phyloP scores from a whole-genome alignment of 2,329 filamentous ascomycete genomes.

The Phyllosticta citriasiana region DNA sequence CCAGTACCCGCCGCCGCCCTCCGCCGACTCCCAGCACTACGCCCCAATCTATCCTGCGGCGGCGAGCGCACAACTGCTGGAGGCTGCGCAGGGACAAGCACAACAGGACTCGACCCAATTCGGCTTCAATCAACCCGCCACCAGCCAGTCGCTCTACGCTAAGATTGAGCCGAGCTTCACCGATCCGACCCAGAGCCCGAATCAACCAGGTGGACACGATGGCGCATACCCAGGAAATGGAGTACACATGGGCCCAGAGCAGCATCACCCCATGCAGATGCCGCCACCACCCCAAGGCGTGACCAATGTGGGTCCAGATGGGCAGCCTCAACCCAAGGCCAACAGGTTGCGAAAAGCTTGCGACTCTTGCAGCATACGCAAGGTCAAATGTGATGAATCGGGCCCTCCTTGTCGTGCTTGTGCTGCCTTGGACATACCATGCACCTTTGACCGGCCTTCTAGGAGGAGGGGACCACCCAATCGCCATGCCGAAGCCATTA shows the following conservation, averaged over 20 bases:
- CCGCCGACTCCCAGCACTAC: slow-evolving; percentile 23
- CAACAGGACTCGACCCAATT: slow-evolving; percentile 10
- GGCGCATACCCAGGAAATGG: slow-evolving; percentile 8
- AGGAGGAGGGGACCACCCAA: slow-evolving; percentile 56
- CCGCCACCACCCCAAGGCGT: slow-evolving; percentile 7
- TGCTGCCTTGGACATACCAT: slow-evolving; percentile 54
- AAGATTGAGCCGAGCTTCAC: slow-evolving; percentile 11
- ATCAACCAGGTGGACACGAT: slow-evolving; percentile 1
- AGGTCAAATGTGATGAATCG: slow-evolving; percentile 50
- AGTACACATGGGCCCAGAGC: not conserved
- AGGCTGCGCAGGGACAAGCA: slow-evolving; percentile 9
- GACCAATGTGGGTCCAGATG: slow-evolving; percentile 2
- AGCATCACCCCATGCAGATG: slow-evolving; percentile 9
- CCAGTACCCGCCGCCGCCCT: slow-evolving; percentile 19
- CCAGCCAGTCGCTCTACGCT: slow-evolving; percentile 13
- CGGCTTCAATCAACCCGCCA: slow-evolving; percentile 6
- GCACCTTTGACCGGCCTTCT: slow-evolving; percentile 55
- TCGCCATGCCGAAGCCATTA: slow-evolving; percentile 56
- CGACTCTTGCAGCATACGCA: slow-evolving; percentile 33
- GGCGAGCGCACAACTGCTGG: slow-evolving; percentile 14
- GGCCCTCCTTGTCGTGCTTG: slow-evolving; percentile 59
- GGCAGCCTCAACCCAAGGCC: slow-evolving; percentile 20
- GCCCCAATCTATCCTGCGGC: slow-evolving; percentile 23
- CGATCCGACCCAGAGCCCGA: slow-evolving; percentile 7
- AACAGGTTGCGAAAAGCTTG: slow-evolving; percentile 31